Conservation (phyloP, 129 eudicot genomes). For the Lactuca sativa region DNA sequence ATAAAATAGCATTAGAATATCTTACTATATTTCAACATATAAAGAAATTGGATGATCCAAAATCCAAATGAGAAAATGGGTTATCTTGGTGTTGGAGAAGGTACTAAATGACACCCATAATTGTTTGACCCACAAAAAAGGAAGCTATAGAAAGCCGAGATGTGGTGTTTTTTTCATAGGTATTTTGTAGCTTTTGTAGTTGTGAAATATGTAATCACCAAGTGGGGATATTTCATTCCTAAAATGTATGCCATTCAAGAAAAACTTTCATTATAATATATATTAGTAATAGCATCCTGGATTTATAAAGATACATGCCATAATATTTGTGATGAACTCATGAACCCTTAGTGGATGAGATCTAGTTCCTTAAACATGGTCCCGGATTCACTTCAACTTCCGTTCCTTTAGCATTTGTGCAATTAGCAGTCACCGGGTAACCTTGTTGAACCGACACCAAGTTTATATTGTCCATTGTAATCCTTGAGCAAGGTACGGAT, state of each 20-base stretch:
- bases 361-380: conserved; percentile 40
- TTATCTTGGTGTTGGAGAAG: too few species aligned
- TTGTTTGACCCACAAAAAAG: too few species aligned
- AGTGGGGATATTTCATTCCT: conserved; percentile 7
- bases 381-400: conserved; percentile 48
- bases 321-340: not conserved
- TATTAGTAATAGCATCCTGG: conserved; percentile 11
- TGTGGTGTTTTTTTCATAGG: too few species aligned
- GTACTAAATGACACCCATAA: too few species aligned
- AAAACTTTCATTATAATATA: conserved; percentile 25
- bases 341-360: conserved; percentile 12
- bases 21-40: too few species aligned
- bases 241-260: conserved; percentile 27
- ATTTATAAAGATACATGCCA: conserved; percentile 22
- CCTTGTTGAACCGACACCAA: conserved; percentile 33
- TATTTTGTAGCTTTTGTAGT: too few species aligned
- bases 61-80: too few species aligned
- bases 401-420: conserved; percentile 48
- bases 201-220: conserved; percentile 14
- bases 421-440: conserved; percentile 41
- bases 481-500: conserved; percentile 50
- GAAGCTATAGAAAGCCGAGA: too few species aligned
- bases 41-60: too few species aligned
- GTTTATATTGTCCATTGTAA: conserved; percentile 39
- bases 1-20: too few species aligned